Conservation (phyloP, 164 flowering plant species). For the Liriodendron chinense region DNA sequence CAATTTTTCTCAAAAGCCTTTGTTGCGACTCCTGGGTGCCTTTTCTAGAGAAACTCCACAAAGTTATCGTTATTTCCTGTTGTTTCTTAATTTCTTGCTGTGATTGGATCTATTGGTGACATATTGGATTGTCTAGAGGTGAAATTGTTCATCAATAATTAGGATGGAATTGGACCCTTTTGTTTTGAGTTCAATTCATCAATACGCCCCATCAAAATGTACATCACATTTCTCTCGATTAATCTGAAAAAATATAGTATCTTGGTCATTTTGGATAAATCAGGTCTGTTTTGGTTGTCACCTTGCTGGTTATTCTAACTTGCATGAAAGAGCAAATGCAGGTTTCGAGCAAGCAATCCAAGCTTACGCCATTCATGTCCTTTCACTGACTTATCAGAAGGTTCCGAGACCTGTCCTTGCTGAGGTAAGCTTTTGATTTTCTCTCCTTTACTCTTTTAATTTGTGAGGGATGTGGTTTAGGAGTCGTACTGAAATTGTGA, state of each 20-base stretch:
- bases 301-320: slow-evolving; percentile 4
- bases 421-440: slow-evolving; percentile 54
- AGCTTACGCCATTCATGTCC: slow-evolving; percentile 80
- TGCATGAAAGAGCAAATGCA: slow-evolving; percentile 28
- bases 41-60: too few relatives aligned
- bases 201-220: too few relatives aligned
- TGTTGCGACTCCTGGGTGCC: too few relatives aligned
- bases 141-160: too few relatives aligned
- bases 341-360: slow-evolving; percentile 99
- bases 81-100: too few relatives aligned
- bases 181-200: too few relatives aligned
- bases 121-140: too few relatives aligned
- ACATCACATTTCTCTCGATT: not conserved
- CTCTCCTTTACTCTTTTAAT: not conserved
- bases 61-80: too few relatives aligned
- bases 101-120: too few relatives aligned
- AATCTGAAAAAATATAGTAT: not conserved
- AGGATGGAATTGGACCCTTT: too few relatives aligned
- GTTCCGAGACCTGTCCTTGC: slow-evolving; percentile 87
- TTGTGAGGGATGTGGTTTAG: not conserved
- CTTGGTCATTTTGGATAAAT: not conserved
- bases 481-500: too few relatives aligned
- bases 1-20: too few relatives aligned
- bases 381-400: slow-evolving; percentile 86
- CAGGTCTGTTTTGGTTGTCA: not conserved